Evolutionary conservation across 805 yeast genomes (phyloP), one percentile per base, ranked within the genome.

Genomic region (Clavispora asparagi): DNA sequence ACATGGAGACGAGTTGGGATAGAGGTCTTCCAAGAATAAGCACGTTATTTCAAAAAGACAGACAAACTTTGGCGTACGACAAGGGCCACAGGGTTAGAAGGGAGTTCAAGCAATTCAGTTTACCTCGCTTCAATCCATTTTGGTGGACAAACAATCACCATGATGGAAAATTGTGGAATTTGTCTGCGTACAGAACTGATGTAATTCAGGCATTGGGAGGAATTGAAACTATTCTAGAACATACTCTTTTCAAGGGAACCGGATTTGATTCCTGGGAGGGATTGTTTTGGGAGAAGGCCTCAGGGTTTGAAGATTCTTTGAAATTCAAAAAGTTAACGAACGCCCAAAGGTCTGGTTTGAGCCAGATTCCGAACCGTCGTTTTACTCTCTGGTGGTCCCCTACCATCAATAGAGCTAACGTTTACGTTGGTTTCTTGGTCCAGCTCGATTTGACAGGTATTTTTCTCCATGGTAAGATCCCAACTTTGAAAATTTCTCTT

Each of bases 381-480:
- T 94, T 94, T 62, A 94, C 99, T 0, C 70, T 94, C 28, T 94
- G 99, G 99, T 94, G 99, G 99, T 90, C 97, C 0, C 99, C 99
- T 6, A 94, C 99, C 0, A 94, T 94, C 57, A 94, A 94, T 60
- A 79, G 99, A 53, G 99, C 99, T 6, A 94, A 94, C 60, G 98
- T 94, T 25, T 94, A 94, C 61, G 97, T 94, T 47, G 99, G 99
- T 26, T 94, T 94, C 70, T 74, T 91, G 59, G 99, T 94, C 27
- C 99, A 94, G 63, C 73, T 94, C 39, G 99, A 94, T 66, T 71
- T 94, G 60, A 94, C 99, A 0, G 99, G 99, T 58, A 92, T 94
- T 27, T 94, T 94, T 65, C 71, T 94, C 42, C 99, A 94, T 62
- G 99, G 99, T 55, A 94, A 94, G 65, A 94, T 94, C 53, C 99